Evolutionary conservation across 176 grass and related monocot genomes (phyloP), one percentile per base, ranked within the genome.

Genomic region (Zoysia pacifica): DNA sequence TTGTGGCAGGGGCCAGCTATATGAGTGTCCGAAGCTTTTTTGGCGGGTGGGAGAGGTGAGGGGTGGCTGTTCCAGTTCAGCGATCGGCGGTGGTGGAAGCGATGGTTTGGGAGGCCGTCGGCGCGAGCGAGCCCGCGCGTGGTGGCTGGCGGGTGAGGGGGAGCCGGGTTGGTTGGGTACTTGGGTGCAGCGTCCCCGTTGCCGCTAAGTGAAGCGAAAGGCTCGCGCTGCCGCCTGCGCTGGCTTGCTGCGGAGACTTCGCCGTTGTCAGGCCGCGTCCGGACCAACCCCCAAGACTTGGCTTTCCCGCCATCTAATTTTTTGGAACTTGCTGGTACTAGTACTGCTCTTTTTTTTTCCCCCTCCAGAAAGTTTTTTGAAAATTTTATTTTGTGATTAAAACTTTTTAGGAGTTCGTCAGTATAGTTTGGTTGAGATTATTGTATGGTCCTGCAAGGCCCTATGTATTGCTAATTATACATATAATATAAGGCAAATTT

Each of bases 101-200:
- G 18, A 59, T 59, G n/a, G 28, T 28, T 28, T 28, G 28, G 28
- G 58, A 61, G 20, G 8, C n/a, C 20, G 73, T 10, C 40, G 49
- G 79, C 35, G 74, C 28, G 71, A 49, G 78, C 2, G 47, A 28
- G 28, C 28, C 28, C 28, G 28, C 28, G 67, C 79, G 80, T 63
- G 48, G 86, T 49, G 75, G 28, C 28, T 28, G 28, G 86, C 69
- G 72, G 91, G 90, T 89, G 86, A 75, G 82, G 72, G 78, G 65
- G 79, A 78, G 86, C 74, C 39, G 61, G 47, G 65, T 52, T 50
- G 69, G 91, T 95, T 85, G 83, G 28, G 28, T 28, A 28, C 28
- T 28, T 28, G 28, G 96, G 82, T 99, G 96, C 88, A 76, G 88
- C 91, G 96, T 99, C 96, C 68, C 88, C 90, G 92, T 99, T 99